Base-by-base conservation (phyloP, 371 early-diverging fungal species). In the Apophysomyces variabilis region DNA sequence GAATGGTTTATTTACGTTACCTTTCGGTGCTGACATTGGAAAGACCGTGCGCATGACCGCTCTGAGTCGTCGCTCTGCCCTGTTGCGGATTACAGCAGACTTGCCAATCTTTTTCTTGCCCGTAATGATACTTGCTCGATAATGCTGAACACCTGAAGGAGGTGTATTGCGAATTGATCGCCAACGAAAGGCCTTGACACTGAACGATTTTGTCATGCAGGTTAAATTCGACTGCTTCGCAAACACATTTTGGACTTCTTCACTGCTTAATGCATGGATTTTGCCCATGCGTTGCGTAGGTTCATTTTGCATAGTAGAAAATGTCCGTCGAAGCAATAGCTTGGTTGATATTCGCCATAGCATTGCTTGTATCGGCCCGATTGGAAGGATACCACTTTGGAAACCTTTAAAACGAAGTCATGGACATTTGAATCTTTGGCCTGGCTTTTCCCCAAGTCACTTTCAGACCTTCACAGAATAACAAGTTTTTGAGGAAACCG, bases 21-120 rank as follows among this genome's bases (percentile, higher is more conserved):
- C 62, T 62, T 7, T 13, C 1, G 54, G 32, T 32, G 67, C 59
- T 46, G 63, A 66, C 21, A 37, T 43, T 2, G 64, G 45, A 38
- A 60, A 56, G 1, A 64, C 43, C 35, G 54, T 37, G 50, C 58
- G 57, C 16, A 71, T 18, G 1, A 72, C 75, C 26, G 66, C 62
- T 41, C 47, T 68, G 16, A 75, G 18, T n/a, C 75, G 61, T 61
- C 72, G 65, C 50, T 71, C 66, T 2, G 69, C 69, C 58, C 67
- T 59, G 16, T 66, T 66, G 45, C 75, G 57, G 14, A 64, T 45
- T 4, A 75, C 75, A 32, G 75, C 75, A 26, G 62, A 62, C 54
- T 75, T 75, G 26, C 75, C 61, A 4, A 75, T 38, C 5, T 56
- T 47, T 45, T 75, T 75, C 57, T 75, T 75, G 0, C 72, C 69